Conservation (phyloP, 2,329 filamentous ascomycete genomes). For the Paraconiothyrium sp. region DNA sequence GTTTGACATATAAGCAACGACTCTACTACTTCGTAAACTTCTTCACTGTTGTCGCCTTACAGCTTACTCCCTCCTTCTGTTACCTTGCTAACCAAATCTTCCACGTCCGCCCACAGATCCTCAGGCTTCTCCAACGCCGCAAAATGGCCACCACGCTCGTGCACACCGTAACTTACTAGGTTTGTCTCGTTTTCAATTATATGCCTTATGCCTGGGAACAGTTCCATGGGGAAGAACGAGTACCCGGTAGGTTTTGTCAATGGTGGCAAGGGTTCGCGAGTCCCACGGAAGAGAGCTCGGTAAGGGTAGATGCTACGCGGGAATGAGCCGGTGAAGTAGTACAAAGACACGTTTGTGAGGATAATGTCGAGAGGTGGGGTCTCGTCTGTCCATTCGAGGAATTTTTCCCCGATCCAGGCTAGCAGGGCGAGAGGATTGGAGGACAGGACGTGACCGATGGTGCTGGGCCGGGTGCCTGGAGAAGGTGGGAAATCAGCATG, state of each 20-base stretch:
- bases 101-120: constrained; percentile 55
- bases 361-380: constrained; percentile 54
- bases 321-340: constrained; percentile 65
- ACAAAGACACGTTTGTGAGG: constrained; percentile 63
- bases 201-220: constrained; percentile 50
- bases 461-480: constrained; percentile 53
- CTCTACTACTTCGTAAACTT: too few relatives aligned
- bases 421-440: constrained; percentile 66
- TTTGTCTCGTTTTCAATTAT: constrained; percentile 51
- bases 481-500: not conserved
- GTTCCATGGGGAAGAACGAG: constrained; percentile 56
- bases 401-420: constrained; percentile 68
- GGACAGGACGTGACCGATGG: constrained; percentile 65
- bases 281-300: constrained; percentile 38
- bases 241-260: constrained; percentile 55
- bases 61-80: constrained; percentile 36
- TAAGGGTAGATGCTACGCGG: constrained; percentile 63
- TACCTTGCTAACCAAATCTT: constrained; percentile 54
- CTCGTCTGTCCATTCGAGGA: constrained; percentile 63
- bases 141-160: constrained; percentile 64
- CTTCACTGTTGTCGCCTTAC: not conserved
- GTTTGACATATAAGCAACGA: not conserved
- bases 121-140: constrained; percentile 59
- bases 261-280: not conserved
- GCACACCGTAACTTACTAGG: constrained; percentile 50